These are phyloP conservation scores for Xenosphaeropsis pyriputrescens DNA, from an alignment of 2,329 filamentous ascomycete genomes.

Conservation along the genomic window DNA sequence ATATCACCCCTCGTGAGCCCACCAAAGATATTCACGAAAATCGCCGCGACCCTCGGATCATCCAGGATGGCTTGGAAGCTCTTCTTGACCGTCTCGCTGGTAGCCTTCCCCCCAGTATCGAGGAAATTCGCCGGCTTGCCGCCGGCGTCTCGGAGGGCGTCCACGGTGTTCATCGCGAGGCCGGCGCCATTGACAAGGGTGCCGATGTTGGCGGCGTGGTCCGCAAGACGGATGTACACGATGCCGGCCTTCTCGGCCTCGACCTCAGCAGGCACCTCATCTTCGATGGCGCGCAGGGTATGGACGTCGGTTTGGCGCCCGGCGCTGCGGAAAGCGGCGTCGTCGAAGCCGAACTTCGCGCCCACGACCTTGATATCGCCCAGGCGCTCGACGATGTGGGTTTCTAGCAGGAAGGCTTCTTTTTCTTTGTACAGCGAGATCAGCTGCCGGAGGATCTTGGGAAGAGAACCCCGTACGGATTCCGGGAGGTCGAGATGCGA, in stretches of 20 bases:
- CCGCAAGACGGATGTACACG: conserved; percentile 54
- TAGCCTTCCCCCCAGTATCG: conserved; percentile 82
- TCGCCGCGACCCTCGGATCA: conserved; percentile 57
- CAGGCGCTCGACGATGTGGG: conserved; percentile 25
- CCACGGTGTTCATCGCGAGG: conserved; percentile 81
- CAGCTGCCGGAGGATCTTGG: conserved; percentile 34
- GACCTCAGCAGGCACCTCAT: conserved; percentile 39
- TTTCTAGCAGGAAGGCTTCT: conserved; percentile 48
- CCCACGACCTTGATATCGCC: conserved; percentile 31
- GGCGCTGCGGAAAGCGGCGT: conserved; percentile 49
- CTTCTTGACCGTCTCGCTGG: conserved; percentile 62
- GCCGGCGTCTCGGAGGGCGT: conserved; percentile 55
- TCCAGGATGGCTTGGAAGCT: conserved; percentile 60
- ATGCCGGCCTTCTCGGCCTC: conserved; percentile 58
- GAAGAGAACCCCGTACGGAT: conserved; percentile 25
- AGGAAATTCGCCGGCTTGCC: conserved; percentile 71
- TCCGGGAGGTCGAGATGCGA: conserved; percentile 33
- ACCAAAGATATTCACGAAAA: conserved; percentile 60
- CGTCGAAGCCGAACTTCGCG: conserved; percentile 52
- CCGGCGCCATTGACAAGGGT: conserved; percentile 84
- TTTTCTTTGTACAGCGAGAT: conserved; percentile 45
- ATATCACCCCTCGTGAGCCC: conserved; percentile 52
- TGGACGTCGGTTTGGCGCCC: conserved; percentile 48
- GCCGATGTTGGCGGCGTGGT: conserved; percentile 48
- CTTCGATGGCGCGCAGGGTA: conserved; percentile 31